Conservation (phyloP, 2,329 filamentous ascomycete genomes). For the Exophiala phaeomuriformis region DNA sequence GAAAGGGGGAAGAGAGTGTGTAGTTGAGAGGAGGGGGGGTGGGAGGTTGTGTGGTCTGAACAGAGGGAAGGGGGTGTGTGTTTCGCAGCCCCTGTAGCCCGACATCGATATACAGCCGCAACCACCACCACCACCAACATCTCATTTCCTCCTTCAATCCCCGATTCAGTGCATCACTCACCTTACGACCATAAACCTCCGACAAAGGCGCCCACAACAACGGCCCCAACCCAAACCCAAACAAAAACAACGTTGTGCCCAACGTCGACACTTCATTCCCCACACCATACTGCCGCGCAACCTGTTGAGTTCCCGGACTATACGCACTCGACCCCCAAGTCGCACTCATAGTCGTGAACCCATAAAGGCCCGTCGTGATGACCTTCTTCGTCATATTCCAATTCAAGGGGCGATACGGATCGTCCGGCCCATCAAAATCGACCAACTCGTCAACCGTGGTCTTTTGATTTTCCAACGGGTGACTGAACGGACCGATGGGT, state of each 20-base stretch:
- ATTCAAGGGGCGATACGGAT: conserved; percentile 78
- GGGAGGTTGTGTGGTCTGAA: too few species aligned
- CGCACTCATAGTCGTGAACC: conserved; percentile 30
- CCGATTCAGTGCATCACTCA: conserved; percentile 8
- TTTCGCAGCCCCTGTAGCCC: too few species aligned
- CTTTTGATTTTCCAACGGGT: conserved; percentile 1
- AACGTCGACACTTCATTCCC: conserved; percentile 41
- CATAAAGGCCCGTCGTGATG: conserved; percentile 31
- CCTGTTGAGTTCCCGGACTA: conserved; percentile 47
- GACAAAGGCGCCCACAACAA: conserved; percentile 30
- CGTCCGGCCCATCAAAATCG: conserved; percentile 34
- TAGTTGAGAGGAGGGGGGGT: too few species aligned
- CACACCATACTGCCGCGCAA: conserved; percentile 45
- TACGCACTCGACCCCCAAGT: conserved; percentile 50
- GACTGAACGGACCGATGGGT: not conserved
- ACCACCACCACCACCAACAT: too few species aligned
- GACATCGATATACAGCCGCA: too few species aligned
- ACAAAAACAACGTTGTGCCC: conserved; percentile 44
- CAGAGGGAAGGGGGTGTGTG: too few species aligned
- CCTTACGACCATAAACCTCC: conserved; percentile 31
- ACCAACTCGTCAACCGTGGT: conserved; percentile 34
- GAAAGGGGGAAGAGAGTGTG: too few species aligned
- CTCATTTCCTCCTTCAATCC: too few species aligned
- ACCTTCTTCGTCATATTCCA: conserved; percentile 61
- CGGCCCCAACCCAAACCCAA: conserved; percentile 54